Base-by-base conservation (phyloP, 306 rosid species). In the Ziziphus jujuba region DNA sequence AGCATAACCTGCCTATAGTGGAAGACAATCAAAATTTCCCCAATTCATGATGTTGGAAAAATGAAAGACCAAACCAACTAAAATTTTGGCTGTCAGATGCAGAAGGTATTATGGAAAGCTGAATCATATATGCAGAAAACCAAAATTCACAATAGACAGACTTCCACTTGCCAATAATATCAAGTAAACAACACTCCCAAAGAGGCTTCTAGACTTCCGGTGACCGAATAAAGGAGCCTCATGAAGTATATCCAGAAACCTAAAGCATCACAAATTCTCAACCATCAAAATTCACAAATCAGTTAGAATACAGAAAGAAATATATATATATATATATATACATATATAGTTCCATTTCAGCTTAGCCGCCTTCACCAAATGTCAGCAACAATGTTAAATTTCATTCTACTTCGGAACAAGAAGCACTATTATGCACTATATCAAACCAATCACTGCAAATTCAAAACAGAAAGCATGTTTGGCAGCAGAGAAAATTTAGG, bases 151-250 rank as follows among this genome's bases (percentile, higher is more conserved):
- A 47, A 67, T 9, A 22, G 48, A 35, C 44, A 24, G 49, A 44
- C 22, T 63, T 67, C 7, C 19, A 79, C 92, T 85, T 82, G 76
- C 97, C 90, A 88, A 61, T 48, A 86, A 17, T 21, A 95, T 51
- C 69, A 95, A 95, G 81, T 88, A 95, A 71, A 95, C 69, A 24
- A 95, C 77, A 73, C 96, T 88, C 17, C 95, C 99, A 67, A 90
- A 48, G 69, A 88, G 80, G 79, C 88, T 87, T 17, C 95, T 83
- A 9, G 99, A 77, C 63, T 90, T 87, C 63, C 99, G 89, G 63
- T 95, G 95, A 57, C 97, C 97, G 22, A 95, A 87, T 14, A 90
- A 70, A 14, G 99, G 97, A 76, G 99, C 95, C 73, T 95, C 99
- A 25, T 95, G 97, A 59, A 95, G 80, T 77, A 95, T 95, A 70